Percentiles rank a stretch among this genome's conserved stretches.
Evolutionary conservation across 2,329 filamentous ascomycete genomes (phyloP).

Genomic region (Colletotrichum karsti): DNA sequence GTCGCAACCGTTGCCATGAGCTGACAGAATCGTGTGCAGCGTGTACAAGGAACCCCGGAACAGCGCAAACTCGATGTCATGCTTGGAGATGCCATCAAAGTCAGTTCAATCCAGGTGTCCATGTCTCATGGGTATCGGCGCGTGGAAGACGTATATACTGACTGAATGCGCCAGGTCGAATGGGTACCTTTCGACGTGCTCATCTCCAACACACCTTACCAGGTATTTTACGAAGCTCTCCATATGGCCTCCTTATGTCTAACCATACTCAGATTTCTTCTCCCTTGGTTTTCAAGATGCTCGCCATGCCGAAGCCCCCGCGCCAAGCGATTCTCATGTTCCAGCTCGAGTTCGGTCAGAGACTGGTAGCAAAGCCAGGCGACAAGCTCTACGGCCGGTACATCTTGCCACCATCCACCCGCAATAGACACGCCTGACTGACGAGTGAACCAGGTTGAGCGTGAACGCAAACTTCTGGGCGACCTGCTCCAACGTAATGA

Average conservation of each 20-base stretch:
- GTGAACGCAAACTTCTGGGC: constrained; percentile 33
- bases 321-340: constrained; percentile 93
- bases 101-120: background rate
- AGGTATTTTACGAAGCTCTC: constrained; percentile 47
- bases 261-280: constrained; percentile 74
- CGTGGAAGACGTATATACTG: background rate
- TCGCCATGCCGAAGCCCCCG: constrained; percentile 83
- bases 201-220: constrained; percentile 75
- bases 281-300: constrained; percentile 89
- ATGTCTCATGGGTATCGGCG: background rate
- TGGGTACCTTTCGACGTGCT: constrained; percentile 81
- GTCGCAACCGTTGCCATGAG: constrained; percentile 42
- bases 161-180: constrained; percentile 29
- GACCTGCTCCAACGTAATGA: constrained; percentile 31
- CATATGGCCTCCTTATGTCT: background rate
- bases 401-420: constrained; percentile 49
- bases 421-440: background rate
- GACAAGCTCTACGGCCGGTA: constrained; percentile 59
- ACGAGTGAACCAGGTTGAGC: constrained; percentile 19
- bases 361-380: constrained; percentile 81
- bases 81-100: constrained; percentile 76
- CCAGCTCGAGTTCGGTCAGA: constrained; percentile 92
- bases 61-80: constrained; percentile 88
- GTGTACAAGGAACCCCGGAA: constrained; percentile 88
- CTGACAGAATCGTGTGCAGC: constrained; percentile 75